Base-by-base conservation (phyloP, 2,329 filamentous ascomycete species). In the Botrytis tulipae region DNA sequence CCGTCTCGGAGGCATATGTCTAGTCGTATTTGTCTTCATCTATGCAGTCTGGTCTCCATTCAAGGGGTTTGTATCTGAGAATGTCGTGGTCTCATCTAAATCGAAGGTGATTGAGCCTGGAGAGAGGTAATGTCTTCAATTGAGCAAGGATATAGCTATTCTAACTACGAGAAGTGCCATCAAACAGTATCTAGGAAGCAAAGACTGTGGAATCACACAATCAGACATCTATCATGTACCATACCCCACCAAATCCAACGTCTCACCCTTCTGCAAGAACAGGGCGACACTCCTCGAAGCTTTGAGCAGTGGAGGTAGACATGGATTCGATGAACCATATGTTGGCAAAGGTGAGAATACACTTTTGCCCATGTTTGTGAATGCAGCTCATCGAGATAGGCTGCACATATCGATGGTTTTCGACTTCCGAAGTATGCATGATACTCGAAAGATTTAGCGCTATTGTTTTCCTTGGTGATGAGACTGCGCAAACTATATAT, bases 331-430 rank as follows among this genome's bases (percentile, higher is more conserved):
- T 73, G 79, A 80, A 22, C 81, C 83, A 7, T 85, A 82, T 76
- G 80, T 78, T 61, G 77, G 77, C 9, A 78, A 76, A 67, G 73
- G 77, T 77, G 32, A 20, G 35, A 46, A 18, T 20, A 4, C 7
- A 20, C 35, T 40, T 29, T 44, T 54, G 2, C 32, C 20, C 3
- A 7, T n/a, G 14, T 16, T n/a, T 65, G 14, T 10, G 10, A 48
- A 35, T 48, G 18, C 7, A 44, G 61, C 59, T 67, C 29, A 65
- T 20, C 16, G 4, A 40, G 22, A 35, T 63, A 82, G 82, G 79
- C 44, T 85, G 83, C 74, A 82, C 82, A 68, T 84, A 84, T 74
- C 81, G 79, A 62, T 85, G 84, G 84, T 85, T 83, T 74, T 78
- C 81, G 12, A 79, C 80, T 5, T 72, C 78, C 14, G 83, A 85